phyloP scores from a whole-genome alignment of 164 flowering plant species.

The Cinnamomum micranthum region DNA sequence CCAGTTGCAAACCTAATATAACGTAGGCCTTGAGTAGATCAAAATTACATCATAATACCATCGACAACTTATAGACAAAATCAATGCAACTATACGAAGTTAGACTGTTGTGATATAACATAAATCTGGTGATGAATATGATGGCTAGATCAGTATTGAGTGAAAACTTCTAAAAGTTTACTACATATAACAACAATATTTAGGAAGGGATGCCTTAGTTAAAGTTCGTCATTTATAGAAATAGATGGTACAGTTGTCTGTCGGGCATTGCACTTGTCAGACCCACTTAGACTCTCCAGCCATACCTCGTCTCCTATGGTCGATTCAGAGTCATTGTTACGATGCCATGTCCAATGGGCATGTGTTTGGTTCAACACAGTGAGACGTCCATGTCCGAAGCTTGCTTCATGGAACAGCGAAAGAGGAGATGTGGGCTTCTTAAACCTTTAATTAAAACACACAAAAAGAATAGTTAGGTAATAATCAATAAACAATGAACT shows the following conservation, averaged over 20 bases:
- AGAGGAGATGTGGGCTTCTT: conserved; percentile 43
- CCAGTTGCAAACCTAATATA: too few species aligned
- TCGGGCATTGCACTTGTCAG: not conserved
- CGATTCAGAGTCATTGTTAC: conserved; percentile 58
- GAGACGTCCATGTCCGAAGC: conserved; percentile 83
- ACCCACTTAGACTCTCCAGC: conserved; percentile 35
- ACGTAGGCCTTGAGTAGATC: too few species aligned
- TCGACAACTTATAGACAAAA: too few species aligned
- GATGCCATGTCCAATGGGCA: conserved; percentile 88
- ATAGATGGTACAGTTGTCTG: not conserved
- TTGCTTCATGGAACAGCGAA: conserved; percentile 62
- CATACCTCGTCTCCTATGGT: conserved; percentile 48
- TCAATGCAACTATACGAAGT: too few species aligned
- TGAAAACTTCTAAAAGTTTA: too few species aligned
- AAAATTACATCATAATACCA: too few species aligned
- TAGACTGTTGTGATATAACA: too few species aligned
- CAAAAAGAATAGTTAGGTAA: too few species aligned
- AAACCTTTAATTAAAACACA: conserved; percentile 29
- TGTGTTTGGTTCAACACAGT: conserved; percentile 48
- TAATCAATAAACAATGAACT: too few species aligned
- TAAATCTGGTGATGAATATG: too few species aligned
- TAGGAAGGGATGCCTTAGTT: not conserved
- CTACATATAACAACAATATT: too few species aligned
- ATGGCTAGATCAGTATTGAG: too few species aligned
- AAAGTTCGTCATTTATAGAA: conserved; percentile 3